These are phyloP conservation scores for Xylaria telfairii DNA, from an alignment of 495 filamentous ascomycete species.

Conservation along the genomic window DNA sequence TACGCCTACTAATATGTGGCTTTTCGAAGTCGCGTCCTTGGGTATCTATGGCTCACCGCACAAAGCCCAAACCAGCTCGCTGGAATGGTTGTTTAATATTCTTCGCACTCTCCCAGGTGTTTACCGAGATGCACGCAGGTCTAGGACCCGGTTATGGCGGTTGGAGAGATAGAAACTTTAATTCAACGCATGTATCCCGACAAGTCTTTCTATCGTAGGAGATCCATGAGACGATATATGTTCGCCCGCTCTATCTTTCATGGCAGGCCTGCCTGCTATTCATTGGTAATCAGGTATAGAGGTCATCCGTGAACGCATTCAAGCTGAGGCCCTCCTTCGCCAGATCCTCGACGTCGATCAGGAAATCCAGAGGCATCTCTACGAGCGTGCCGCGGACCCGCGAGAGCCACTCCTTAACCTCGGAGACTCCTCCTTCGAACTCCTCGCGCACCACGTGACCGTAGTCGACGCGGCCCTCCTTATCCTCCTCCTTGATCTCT, in stretches of 20 bases:
- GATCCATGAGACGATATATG: neutral
- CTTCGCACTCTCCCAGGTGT: neutral
- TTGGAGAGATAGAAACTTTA: neutral
- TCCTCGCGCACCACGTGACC: constrained; percentile 87
- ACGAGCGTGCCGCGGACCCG: constrained; percentile 80
- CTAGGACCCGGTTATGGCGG: neutral
- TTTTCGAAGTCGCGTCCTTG: neutral
- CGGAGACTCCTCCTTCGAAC: constrained; percentile 69
- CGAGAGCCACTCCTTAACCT: constrained; percentile 83
- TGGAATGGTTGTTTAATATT: too few relatives aligned
- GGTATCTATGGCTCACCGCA: too few relatives aligned
- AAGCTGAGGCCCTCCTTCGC: constrained; percentile 82
- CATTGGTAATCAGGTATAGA: constrained; percentile 75
- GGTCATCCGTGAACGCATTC: constrained; percentile 80
- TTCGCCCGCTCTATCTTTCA: neutral
- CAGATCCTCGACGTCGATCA: constrained; percentile 83
- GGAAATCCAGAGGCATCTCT: constrained; percentile 91
- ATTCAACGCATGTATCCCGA: neutral
- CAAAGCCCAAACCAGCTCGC: too few relatives aligned
- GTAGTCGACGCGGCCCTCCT: constrained; percentile 62
- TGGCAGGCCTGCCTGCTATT: neutral
- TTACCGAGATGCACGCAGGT: neutral
- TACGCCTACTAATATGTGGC: neutral
- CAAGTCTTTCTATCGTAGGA: neutral
- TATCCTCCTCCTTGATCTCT: constrained; percentile 38